Evolutionary conservation across 2,329 filamentous ascomycete genomes (phyloP), one percentile per base, ranked within the genome.

Genomic region (Colletotrichum filicis): DNA sequence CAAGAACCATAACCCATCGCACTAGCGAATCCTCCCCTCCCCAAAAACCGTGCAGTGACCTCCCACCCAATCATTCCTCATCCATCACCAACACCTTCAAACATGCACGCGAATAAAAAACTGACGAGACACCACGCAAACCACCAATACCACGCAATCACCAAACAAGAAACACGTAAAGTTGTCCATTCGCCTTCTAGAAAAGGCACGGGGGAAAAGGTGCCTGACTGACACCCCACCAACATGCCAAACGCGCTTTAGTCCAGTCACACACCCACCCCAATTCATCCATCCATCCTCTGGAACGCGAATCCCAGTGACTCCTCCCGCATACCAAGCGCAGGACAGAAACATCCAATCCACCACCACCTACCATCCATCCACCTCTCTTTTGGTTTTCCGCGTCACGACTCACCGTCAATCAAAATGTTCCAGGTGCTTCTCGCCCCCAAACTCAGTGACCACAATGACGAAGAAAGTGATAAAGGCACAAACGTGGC

Each of bases 41-140:
- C 26, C 30, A 24, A 35, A 22, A 24, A 11, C 30, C 12, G 35
- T 3, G 16, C 12, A 5, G 14, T n/a, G 11, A 4, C 9, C 24
- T 64, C 46, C 22, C 28, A 62, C 28, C 65, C 65, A 68, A 68
- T 68, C 65, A 61, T 46, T 68, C 57, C 19, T 46, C 24, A 30
- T 16, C 22, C 30, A 61, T 3, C 56, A 26, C 14, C 32, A 56
- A 32, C 49, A 56, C 49, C 30, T 24, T 14, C 35, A 53, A 64
- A 64, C 61, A 52, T 16, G 22, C 56, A 26, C 24, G 24, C 24
- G 30, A 62, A 62, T 9, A 46, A 9, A 42, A 46, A 9, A 42
- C 0, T 19, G 3, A n/a, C 42, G 19, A 19, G 16, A 46, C 42
- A 46, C 42, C 42, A 19, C 6, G 19, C 42, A 46, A 30, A 59